Evolutionary conservation across 1,284 basidiomycete species (phyloP).

Genomic region (Wallemia mellicola): DNA sequence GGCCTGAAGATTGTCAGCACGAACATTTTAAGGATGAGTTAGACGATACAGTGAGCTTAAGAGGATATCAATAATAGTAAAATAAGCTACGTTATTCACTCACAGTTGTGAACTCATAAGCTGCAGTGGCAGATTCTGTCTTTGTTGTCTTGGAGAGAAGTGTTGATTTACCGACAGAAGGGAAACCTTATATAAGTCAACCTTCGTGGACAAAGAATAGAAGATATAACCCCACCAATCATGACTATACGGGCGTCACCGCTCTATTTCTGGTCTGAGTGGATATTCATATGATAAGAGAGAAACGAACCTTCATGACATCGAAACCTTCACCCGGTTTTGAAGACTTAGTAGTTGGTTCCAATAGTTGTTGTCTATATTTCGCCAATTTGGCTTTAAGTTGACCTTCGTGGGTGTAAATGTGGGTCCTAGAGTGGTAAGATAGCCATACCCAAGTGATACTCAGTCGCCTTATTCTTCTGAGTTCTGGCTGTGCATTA

Average conservation of each 20-base stretch:
- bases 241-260: slow-evolving; percentile 61
- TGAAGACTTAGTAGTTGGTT: slow-evolving; percentile 50
- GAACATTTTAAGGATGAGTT: neutral
- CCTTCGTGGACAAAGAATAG: neutral
- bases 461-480: neutral
- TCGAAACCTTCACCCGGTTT: slow-evolving; percentile 66
- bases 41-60: neutral
- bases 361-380: slow-evolving; percentile 63
- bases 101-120: slow-evolving; percentile 85
- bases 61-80: neutral
- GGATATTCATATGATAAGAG: neutral
- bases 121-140: slow-evolving; percentile 59
- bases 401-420: slow-evolving; percentile 15
- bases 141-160: slow-evolving; percentile 72
- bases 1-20: slow-evolving; percentile 19
- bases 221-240: slow-evolving; percentile 23
- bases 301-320: slow-evolving; percentile 41
- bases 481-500: neutral
- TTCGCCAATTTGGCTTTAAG: slow-evolving; percentile 73
- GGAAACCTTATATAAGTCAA: slow-evolving; percentile 27
- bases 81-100: slow-evolving; percentile 16
- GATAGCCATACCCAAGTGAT: neutral
- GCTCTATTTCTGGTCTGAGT: slow-evolving; percentile 5
- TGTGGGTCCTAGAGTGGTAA: neutral
- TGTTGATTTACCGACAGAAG: slow-evolving; percentile 85